These are phyloP conservation scores for Rhynchosporium secalis DNA, from an alignment of 2,329 filamentous ascomycete genomes.

Conservation along the genomic window DNA sequence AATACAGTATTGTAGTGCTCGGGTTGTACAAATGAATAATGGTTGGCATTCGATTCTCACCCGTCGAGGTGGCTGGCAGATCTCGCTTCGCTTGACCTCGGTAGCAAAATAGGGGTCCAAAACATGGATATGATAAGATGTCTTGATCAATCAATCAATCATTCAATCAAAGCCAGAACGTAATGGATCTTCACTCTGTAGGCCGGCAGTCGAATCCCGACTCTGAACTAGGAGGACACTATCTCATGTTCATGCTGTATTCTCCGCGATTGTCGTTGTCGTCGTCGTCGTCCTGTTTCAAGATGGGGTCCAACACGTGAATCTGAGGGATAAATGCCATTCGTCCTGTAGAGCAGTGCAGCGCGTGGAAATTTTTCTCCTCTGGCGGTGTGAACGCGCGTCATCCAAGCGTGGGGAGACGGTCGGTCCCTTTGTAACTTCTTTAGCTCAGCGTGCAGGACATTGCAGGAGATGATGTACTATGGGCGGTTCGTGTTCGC, in stretches of 20 bases:
- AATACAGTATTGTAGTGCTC: too few relatives aligned
- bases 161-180: not conserved
- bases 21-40: not conserved
- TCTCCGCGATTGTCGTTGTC: not conserved
- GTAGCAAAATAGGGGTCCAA: not conserved
- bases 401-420: slow-evolving; percentile 25
- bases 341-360: slow-evolving; percentile 12
- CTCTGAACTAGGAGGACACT: not conserved
- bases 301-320: slow-evolving; percentile 14
- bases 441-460: slow-evolving; percentile 29
- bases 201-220: not conserved
- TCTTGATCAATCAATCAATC: not conserved
- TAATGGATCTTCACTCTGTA: not conserved
- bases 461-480: slow-evolving; percentile 14
- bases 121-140: not conserved
- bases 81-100: not conserved
- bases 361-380: not conserved
- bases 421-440: not conserved
- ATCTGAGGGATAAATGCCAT: slow-evolving; percentile 27
- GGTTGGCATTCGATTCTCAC: not conserved
- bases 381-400: slow-evolving; percentile 31
- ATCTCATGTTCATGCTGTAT: not conserved
- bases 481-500: slow-evolving; percentile 9
- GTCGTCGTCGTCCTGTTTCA: not conserved
- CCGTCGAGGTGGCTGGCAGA: not conserved